Base-by-base conservation (phyloP, 257 asterid genomes). In the Plantago elongata region DNA sequence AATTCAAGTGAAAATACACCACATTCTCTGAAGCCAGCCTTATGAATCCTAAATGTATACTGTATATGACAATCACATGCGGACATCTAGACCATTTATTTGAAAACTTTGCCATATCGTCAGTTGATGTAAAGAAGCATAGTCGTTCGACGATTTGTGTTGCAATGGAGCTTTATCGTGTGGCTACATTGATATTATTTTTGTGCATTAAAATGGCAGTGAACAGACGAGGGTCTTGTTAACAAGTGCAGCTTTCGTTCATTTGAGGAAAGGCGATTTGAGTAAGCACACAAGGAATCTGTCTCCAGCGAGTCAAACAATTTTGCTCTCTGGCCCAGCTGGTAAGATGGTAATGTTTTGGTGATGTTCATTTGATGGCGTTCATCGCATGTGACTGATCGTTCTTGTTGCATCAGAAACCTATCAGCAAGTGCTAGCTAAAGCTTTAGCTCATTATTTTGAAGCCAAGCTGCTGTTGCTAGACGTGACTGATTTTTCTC, bases 291-390 rank as follows among this genome's bases (percentile, higher is more conserved):
- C 85, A 11, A 74, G 94, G 60, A 89, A 86, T 14, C 90, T 89
- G n/a, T 72, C 97, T 60, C 95, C 95, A 17, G 97, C 95, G 43
- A 86, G 95, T 72, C 85, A 83, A 67, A 77, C 89, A 71, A 86
- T 89, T 54, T 76, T 86, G 82, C 84, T 89, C 51, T 89, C 97
- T 62, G 97, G 97, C 44, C 87, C 95, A 18, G 83, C 84, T 54
- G 97, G 95, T 89, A 60, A 45, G 74, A 68, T 46, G 27, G 60
- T 69, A 83, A 51, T 13, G 67, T 62, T 48, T 42, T 69, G 62
- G 57, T 3, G 54, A 22, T 22, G 51, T 45, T 61, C 52, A 10
- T 6, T 30, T 34, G 29, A 48, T 45, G 7, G 18, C 10, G 34
- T 11, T 29, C 9, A 52, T 52, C 40, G 30, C 38, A 51, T 62